Conservation (phyloP, 805 yeast genomes). For the Hanseniaspora opuntiae region DNA sequence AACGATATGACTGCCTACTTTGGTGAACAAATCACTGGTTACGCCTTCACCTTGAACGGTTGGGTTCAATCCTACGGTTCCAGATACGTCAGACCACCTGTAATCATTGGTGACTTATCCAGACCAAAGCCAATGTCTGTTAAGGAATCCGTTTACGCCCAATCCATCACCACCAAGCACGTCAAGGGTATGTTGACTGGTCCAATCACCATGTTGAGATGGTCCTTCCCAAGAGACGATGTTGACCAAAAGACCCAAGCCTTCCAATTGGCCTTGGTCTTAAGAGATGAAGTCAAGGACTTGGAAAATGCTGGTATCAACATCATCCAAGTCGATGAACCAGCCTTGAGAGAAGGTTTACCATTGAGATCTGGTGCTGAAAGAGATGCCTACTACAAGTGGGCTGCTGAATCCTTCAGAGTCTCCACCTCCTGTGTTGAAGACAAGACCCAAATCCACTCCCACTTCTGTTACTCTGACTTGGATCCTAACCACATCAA, state of each 20-base stretch:
- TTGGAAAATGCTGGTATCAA: conserved; percentile 96
- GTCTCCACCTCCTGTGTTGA: conserved; percentile 97
- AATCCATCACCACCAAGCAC: conserved; percentile 86
- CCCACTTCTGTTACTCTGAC: conserved; percentile 99
- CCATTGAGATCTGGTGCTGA: conserved; percentile 97
- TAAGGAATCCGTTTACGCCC: conserved; percentile 98
- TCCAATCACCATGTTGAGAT: conserved; percentile 97
- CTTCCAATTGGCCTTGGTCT: conserved; percentile 89
- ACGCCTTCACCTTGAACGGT: conserved; percentile 96
- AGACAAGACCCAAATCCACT: conserved; percentile 93
- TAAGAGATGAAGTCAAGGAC: conserved; percentile 96
- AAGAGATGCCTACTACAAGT: conserved; percentile 88
- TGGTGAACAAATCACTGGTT: conserved; percentile 97
- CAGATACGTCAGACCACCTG: conserved; percentile 99
- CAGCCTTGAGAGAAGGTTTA: conserved; percentile 99
- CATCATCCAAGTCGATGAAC: conserved; percentile 98
- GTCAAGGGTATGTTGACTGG: conserved; percentile 99
- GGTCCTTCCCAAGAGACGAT: conserved; percentile 99
- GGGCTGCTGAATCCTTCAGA: conserved; percentile 99
- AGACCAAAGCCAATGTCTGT: conserved; percentile 98
- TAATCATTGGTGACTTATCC: conserved; percentile 96
- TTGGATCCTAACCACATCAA: conserved; percentile 98
- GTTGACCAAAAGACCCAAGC: conserved; percentile 87
- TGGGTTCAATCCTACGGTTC: conserved; percentile 99
- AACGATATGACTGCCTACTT: conserved; percentile 99